These are phyloP conservation scores for Cladosporium sp. DNA, from an alignment of 2,329 filamentous ascomycete genomes.

Conservation along the genomic window DNA sequence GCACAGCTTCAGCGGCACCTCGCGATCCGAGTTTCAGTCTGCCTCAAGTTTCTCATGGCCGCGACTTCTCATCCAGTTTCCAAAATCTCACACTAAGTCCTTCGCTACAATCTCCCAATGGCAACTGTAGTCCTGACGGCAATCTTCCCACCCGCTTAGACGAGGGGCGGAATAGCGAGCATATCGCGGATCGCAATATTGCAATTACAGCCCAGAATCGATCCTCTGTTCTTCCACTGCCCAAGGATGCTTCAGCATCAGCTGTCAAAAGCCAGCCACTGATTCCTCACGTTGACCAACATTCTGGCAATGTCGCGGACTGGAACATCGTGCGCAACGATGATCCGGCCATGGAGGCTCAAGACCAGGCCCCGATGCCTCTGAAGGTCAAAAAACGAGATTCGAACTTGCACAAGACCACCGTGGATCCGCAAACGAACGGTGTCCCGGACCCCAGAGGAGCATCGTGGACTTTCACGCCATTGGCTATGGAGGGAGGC, in stretches of 20 bases:
- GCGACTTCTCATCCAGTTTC: slow-evolving; percentile 8
- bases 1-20: no score
- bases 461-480: background rate
- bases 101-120: background rate
- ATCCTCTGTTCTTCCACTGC: background rate
- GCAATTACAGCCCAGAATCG: background rate
- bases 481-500: background rate
- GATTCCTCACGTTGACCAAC: slow-evolving; percentile 6
- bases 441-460: background rate
- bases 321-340: slow-evolving; percentile 8
- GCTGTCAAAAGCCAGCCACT: slow-evolving; percentile 1
- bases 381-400: slow-evolving; percentile 2
- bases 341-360: background rate
- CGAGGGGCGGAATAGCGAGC: slow-evolving; percentile 47
- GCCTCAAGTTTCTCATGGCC: background rate
- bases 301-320: slow-evolving; percentile 6
- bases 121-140: background rate
- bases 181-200: slow-evolving; percentile 58
- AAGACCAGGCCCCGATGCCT: background rate
- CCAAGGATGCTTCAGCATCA: background rate
- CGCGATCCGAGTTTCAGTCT: background rate
- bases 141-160: background rate
- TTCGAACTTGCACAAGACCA: background rate
- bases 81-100: background rate
- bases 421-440: no score